Conservation (phyloP, 2,329 filamentous ascomycete species). For the Hymenoscyphus scutula region DNA sequence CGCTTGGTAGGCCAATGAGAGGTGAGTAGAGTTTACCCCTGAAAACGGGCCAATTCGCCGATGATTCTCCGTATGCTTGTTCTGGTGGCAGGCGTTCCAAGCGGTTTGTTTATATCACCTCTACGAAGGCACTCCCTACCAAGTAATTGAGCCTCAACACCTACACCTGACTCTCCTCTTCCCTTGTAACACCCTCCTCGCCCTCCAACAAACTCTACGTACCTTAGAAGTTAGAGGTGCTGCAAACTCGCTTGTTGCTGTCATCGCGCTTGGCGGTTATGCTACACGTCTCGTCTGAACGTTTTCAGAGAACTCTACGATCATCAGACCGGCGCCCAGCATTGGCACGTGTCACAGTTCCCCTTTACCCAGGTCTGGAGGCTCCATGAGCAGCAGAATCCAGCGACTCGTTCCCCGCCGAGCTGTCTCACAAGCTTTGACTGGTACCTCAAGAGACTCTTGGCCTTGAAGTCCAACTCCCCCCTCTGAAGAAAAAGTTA, state of each 20-base stretch:
- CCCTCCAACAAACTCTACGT: neutral
- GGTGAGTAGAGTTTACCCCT: neutral
- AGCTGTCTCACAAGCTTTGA: conserved; percentile 3
- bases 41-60: neutral
- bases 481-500: neutral
- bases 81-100: no score
- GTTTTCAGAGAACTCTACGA: neutral
- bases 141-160: neutral
- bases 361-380: conserved; percentile 4
- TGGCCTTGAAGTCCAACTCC: conserved; percentile 2
- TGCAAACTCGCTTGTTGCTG: conserved; percentile 6
- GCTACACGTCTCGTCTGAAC: conserved; percentile 15
- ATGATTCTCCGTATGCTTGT: neutral
- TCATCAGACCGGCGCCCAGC: conserved; percentile 16
- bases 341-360: conserved; percentile 19
- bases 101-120: neutral
- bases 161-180: neutral
- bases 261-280: conserved; percentile 8
- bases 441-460: conserved; percentile 1
- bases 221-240: neutral
- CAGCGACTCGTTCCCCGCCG: neutral
- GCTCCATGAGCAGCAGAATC: neutral
- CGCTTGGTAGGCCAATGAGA: neutral
- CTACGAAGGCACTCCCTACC: neutral
- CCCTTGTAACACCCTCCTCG: neutral